Percentiles rank a stretch among this genome's conserved stretches.
These are phyloP conservation scores for Lasiosphaeriaceae sp. DNA, from an alignment of 495 filamentous ascomycete species.

Conservation along the genomic window DNA sequence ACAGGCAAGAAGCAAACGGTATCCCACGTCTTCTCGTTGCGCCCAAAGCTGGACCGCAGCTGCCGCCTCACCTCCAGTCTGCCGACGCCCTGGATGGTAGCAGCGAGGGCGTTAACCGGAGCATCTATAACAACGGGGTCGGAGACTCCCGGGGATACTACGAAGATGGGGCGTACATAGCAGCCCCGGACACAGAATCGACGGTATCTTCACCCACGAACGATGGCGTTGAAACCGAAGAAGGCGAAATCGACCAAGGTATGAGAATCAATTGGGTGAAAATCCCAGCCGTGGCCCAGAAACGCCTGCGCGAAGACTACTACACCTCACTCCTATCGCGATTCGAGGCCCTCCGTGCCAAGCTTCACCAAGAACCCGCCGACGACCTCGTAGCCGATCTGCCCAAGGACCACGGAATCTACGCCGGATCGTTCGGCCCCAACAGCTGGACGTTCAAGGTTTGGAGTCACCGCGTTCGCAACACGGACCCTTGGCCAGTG, in stretches of 20 bases:
- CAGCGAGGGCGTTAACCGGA: constrained; percentile 31
- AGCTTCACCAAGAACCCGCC: constrained; percentile 54
- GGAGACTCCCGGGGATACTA: constrained; percentile 59
- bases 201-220: neutral
- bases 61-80: constrained; percentile 29
- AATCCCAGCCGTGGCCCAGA: constrained; percentile 42
- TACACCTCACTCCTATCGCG: constrained; percentile 57
- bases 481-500: constrained; percentile 58
- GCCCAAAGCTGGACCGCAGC: constrained; percentile 45
- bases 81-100: constrained; percentile 13
- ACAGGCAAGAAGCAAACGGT: constrained; percentile 66
- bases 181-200: constrained; percentile 32
- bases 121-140: constrained; percentile 38
- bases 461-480: constrained; percentile 45
- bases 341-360: constrained; percentile 56
- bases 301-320: constrained; percentile 52
- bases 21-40: constrained; percentile 66
- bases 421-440: constrained; percentile 44
- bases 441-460: constrained; percentile 44
- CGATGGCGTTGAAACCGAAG: neutral
- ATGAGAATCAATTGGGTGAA: constrained; percentile 7
- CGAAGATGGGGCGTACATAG: constrained; percentile 67
- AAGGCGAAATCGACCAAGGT: constrained; percentile 11
- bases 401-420: constrained; percentile 53
- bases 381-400: constrained; percentile 45